These are phyloP conservation scores for Rhizophora mangle DNA, from an alignment of 345 rosid species.

Conservation along the genomic window DNA sequence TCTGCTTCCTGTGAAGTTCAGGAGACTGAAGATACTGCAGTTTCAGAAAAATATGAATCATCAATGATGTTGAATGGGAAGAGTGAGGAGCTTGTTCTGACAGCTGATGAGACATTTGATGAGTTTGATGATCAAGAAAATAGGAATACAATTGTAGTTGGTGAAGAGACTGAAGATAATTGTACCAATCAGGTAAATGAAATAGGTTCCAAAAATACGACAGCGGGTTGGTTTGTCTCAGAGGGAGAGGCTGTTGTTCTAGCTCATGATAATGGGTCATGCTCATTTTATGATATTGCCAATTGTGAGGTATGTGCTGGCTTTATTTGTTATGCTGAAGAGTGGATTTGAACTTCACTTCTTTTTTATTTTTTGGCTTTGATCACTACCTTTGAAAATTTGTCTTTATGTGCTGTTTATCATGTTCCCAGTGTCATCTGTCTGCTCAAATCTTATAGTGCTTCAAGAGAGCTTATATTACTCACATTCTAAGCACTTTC, in stretches of 20 bases:
- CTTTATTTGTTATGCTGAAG: not conserved
- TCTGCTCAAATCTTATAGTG: no score
- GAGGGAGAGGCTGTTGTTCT: constrained; percentile 96
- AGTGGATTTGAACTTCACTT: not conserved
- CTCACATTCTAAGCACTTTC: no score
- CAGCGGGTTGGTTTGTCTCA: constrained; percentile 98
- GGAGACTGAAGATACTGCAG: constrained; percentile 51
- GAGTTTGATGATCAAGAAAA: constrained; percentile 82
- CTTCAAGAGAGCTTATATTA: no score
- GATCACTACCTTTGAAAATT: constrained; percentile 1
- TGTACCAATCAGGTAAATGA: constrained; percentile 49
- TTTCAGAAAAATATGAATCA: constrained; percentile 38
- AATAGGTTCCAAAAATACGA: constrained; percentile 62
- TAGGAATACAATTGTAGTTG: constrained; percentile 32
- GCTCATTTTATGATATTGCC: constrained; percentile 78
- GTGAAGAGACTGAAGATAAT: constrained; percentile 56
- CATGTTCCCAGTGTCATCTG: not conserved
- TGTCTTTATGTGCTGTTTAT: not conserved
- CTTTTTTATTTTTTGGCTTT: not conserved
- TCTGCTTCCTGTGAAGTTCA: constrained; percentile 42
- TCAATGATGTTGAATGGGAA: constrained; percentile 29
- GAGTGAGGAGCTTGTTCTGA: constrained; percentile 47
- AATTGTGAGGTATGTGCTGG: constrained; percentile 66
- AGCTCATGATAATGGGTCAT: constrained; percentile 84
- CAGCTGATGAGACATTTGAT: constrained; percentile 70